Base-by-base conservation (phyloP, 2,329 filamentous ascomycete genomes). In the Cercospora sojina region DNA sequence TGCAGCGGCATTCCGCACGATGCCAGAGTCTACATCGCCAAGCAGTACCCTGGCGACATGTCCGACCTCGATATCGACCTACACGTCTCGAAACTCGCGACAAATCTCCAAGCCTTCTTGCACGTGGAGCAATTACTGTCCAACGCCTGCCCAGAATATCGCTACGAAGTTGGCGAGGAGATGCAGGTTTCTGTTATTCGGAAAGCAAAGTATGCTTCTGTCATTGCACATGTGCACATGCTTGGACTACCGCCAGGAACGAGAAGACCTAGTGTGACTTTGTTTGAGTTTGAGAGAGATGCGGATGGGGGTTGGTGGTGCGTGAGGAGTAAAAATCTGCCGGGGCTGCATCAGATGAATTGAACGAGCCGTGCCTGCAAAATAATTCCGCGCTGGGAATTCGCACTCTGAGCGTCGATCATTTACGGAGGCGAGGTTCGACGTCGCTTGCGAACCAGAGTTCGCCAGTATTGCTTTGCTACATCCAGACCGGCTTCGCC, bases 21-120 rank as follows among this genome's bases (percentile, higher is more conserved):
- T n/a, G 56, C 56, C 56, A 58, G 35, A 38, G 16, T 58, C 31
- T 58, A 58, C 29, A 58, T 58, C 35, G 56, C 56, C 35, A 41
- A 38, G 16, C 56, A 58, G 25, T 58, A 58, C 16, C 56, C 56
- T 10, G 25, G 56, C n/a, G 56, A 41, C 56, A 32, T 58, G 7
- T n/a, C 18, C 27, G 55, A 38, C 27, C 55, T 58, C 56, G 47
- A 51, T 13, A 25, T 51, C 12, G 47, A 51, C 12, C 2, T 51
- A 25, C 20, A 51, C 20, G 20, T 23, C 18, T 51, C 47, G 1
- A 51, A 51, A n/a, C 47, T 51, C 10, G 47, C 16, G 20, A 51
- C 47, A 13, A 51, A 51, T 25, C 47, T 51, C 3, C 47, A 51
- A 51, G 47, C 47, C 3, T 51, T 51, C 20, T 51, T 51, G 23